Evolutionary conservation across 805 yeast genomes (phyloP).

Genomic region (Priceomyces castillae): DNA sequence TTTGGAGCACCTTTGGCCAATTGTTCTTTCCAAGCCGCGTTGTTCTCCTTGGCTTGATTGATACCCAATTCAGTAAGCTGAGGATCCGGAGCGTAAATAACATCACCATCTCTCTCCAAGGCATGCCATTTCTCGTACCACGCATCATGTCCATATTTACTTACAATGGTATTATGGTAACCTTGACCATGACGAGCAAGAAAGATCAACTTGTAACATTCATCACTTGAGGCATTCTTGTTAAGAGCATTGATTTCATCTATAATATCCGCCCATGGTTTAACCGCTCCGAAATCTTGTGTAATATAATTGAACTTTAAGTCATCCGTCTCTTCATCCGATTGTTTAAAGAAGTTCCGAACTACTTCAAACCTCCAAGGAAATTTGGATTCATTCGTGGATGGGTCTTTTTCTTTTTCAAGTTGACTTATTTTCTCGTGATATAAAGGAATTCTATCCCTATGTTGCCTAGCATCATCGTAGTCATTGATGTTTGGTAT

Average conservation of each 20-base stretch:
- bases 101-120: constrained; percentile 52
- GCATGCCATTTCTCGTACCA: constrained; percentile 59
- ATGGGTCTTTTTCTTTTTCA: constrained; percentile 16
- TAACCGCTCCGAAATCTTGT: constrained; percentile 44
- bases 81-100: constrained; percentile 61
- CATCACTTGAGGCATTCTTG: constrained; percentile 31
- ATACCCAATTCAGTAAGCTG: constrained; percentile 54
- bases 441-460: constrained; percentile 12
- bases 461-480: constrained; percentile 26
- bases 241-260: constrained; percentile 35
- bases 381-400: constrained; percentile 17
- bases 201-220: constrained; percentile 46
- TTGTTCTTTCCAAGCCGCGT: constrained; percentile 43
- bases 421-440: constrained; percentile 10
- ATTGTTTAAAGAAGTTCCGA: constrained; percentile 50
- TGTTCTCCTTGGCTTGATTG: constrained; percentile 52
- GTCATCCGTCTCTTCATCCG: constrained; percentile 46
- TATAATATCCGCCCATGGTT: constrained; percentile 40
- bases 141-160: constrained; percentile 51
- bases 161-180: constrained; percentile 55
- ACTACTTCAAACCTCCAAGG: constrained; percentile 51
- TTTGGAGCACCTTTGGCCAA: constrained; percentile 48
- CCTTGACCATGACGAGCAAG: constrained; percentile 74
- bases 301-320: constrained; percentile 40
- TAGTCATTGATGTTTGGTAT: constrained; percentile 31